Evolutionary conservation across 2,329 filamentous ascomycete genomes (phyloP).

Genomic region (Aspergillus nomiae): DNA sequence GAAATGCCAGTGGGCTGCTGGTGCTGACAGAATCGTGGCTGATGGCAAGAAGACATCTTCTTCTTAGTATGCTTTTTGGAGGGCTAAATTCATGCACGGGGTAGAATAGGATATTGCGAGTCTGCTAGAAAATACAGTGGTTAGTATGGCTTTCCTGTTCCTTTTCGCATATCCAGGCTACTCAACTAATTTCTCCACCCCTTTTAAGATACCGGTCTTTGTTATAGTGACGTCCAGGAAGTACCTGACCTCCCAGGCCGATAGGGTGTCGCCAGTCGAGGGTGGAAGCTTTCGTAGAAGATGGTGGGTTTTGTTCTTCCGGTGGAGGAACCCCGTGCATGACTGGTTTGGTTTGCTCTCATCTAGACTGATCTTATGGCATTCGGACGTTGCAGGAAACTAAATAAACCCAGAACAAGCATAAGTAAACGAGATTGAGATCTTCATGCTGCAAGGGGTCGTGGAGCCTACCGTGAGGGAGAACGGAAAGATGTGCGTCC

Average conservation of each 20-base stretch:
- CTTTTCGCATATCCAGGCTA: background rate
- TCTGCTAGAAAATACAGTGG: background rate
- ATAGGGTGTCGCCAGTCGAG: slow-evolving; percentile 5
- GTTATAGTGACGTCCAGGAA: slow-evolving; percentile 10
- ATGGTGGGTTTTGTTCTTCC: slow-evolving; percentile 5
- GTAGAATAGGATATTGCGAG: background rate
- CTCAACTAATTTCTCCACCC: slow-evolving; percentile 14
- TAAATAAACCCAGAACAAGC: background rate
- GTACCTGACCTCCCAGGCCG: slow-evolving; percentile 14
- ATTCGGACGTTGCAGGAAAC: slow-evolving; percentile 19
- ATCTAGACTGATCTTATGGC: slow-evolving; percentile 8
- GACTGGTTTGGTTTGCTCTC: background rate
- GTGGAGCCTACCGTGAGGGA: slow-evolving; percentile 11
- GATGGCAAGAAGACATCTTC: background rate
- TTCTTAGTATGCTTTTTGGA: background rate
- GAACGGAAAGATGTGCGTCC: slow-evolving; percentile 12
- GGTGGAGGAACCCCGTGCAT: background rate
- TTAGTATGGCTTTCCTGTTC: background rate
- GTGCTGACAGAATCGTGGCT: background rate
- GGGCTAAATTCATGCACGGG: background rate
- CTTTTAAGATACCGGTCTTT: slow-evolving; percentile 5
- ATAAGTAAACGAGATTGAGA: background rate
- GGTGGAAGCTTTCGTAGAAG: slow-evolving; percentile 17
- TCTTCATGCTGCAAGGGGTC: background rate
- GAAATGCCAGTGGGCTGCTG: background rate